phyloP scores from a whole-genome alignment of 2,329 filamentous ascomycete genomes.

The Rhynchosporium graminicola region DNA sequence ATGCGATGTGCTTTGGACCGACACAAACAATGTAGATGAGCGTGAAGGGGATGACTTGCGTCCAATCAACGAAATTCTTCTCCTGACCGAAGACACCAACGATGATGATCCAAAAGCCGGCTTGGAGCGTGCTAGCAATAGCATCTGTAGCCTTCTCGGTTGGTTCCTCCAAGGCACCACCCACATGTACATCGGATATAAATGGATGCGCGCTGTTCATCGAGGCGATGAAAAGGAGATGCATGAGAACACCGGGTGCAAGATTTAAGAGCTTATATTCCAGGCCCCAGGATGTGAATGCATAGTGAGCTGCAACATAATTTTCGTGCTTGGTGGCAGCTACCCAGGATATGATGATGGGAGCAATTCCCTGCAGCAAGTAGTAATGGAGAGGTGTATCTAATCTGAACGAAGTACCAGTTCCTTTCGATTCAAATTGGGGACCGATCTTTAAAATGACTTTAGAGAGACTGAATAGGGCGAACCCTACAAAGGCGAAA shows the following conservation, averaged over 20 bases:
- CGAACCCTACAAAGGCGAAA: constrained; percentile 27
- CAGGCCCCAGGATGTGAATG: constrained; percentile 29
- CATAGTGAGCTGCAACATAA: constrained; percentile 24
- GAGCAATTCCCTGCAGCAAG: constrained; percentile 32
- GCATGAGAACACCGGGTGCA: constrained; percentile 29
- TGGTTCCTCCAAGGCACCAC: constrained; percentile 32
- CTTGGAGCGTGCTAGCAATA: constrained; percentile 32
- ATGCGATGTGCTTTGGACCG: constrained; percentile 36
- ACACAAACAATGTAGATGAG: constrained; percentile 34
- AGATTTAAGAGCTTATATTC: constrained; percentile 27
- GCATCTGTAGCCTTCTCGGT: constrained; percentile 26
- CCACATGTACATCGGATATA: constrained; percentile 27
- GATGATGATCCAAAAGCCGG: constrained; percentile 29
- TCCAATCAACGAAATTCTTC: constrained; percentile 32
- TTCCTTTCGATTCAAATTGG: constrained; percentile 23
- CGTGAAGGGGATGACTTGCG: constrained; percentile 33
- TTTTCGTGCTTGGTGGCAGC: constrained; percentile 34
- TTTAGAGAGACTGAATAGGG: constrained; percentile 32
- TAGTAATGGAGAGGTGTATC: constrained; percentile 30
- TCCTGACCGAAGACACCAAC: constrained; percentile 32
- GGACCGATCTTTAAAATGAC: constrained; percentile 31
- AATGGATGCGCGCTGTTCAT: constrained; percentile 35
- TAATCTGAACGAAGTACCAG: constrained; percentile 20
- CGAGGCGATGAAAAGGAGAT: constrained; percentile 31
- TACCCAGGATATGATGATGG: constrained; percentile 30